Percentiles rank a stretch among this genome's conserved stretches.
phyloP scores from a whole-genome alignment of 495 filamentous ascomycete species.

The Aspergillus leporis region DNA sequence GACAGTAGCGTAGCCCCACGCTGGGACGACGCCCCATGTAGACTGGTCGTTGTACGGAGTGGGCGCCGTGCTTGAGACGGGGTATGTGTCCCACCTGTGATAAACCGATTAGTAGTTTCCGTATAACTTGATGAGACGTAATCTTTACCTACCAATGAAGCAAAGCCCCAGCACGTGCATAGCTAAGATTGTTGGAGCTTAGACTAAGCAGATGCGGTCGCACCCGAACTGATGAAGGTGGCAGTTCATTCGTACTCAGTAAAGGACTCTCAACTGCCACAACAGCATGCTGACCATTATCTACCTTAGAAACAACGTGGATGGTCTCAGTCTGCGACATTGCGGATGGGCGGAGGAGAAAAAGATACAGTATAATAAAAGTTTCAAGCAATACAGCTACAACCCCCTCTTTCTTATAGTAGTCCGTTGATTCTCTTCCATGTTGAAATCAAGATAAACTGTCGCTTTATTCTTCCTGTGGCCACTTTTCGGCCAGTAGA shows the following conservation, averaged over 20 bases:
- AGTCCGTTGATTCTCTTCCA: too few relatives aligned
- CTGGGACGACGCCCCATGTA: slow-evolving; percentile 53
- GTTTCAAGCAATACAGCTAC: too few relatives aligned
- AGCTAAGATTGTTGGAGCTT: slow-evolving; percentile 58
- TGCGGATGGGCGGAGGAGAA: neutral
- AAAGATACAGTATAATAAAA: too few relatives aligned
- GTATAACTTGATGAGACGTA: too few relatives aligned
- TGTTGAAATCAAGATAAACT: neutral
- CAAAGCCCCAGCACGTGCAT: slow-evolving; percentile 48
- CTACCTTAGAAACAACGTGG: slow-evolving; percentile 29
- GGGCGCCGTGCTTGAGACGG: slow-evolving; percentile 40
- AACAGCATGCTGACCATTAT: slow-evolving; percentile 25
- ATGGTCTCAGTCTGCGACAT: slow-evolving; percentile 5
- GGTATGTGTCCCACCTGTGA: slow-evolving; percentile 36
- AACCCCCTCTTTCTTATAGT: too few relatives aligned
- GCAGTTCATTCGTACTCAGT: neutral
- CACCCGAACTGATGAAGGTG: slow-evolving; percentile 40
- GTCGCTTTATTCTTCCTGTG: neutral
- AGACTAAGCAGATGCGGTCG: slow-evolving; percentile 45
- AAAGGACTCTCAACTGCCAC: slow-evolving; percentile 17
- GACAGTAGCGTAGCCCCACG: slow-evolving; percentile 57
- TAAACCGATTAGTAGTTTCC: too few relatives aligned
- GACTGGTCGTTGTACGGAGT: slow-evolving; percentile 50
- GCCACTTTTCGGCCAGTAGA: too few relatives aligned
- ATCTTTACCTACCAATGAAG: slow-evolving; percentile 34